These are phyloP conservation scores for Boletus tomentosulus DNA, from an alignment of 768 basidiomycete species.

Conservation along the genomic window DNA sequence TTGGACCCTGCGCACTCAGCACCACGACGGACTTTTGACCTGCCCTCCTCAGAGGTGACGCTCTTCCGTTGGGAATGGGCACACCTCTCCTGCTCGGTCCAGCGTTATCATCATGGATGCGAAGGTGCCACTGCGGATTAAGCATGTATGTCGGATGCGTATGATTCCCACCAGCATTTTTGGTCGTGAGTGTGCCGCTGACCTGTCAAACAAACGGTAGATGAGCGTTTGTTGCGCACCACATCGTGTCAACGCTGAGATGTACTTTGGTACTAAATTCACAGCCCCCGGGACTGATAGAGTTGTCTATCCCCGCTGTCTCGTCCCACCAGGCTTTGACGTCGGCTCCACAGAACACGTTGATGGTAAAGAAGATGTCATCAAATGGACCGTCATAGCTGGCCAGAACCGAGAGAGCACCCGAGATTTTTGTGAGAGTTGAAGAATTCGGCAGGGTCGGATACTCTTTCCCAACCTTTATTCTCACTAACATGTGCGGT, in stretches of 20 bases:
- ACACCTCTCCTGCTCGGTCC: constrained; percentile 2
- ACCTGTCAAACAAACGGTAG: constrained; percentile 39
- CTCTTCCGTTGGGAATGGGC: background rate
- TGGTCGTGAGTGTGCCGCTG: constrained; percentile 56
- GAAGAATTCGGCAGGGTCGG: constrained; percentile 9
- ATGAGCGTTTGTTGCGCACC: background rate
- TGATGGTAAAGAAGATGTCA: constrained; percentile 66
- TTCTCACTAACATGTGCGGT: constrained; percentile 38
- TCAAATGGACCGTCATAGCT: constrained; percentile 65
- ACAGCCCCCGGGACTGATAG: background rate
- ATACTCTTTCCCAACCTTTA: constrained; percentile 20
- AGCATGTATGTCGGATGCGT: constrained; percentile 77
- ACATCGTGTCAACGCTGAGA: background rate
- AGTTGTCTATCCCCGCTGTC: constrained; percentile 17
- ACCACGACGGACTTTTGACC: constrained; percentile 38
- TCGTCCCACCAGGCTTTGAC: constrained; percentile 47
- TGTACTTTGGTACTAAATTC: constrained; percentile 16
- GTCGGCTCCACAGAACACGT: constrained; percentile 41
- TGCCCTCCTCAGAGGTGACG: background rate
- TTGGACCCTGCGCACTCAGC: constrained; percentile 51
- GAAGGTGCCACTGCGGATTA: constrained; percentile 85
- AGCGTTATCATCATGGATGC: constrained; percentile 39
- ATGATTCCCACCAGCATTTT: constrained; percentile 82
- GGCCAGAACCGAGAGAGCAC: constrained; percentile 50
- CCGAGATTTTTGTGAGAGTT: constrained; percentile 26